A percentile compares a stretch with the other conserved stretches of the same genome.
phyloP scores from a whole-genome alignment of 2,329 filamentous ascomycete genomes.

The Trichophyton mentagrophytes region DNA sequence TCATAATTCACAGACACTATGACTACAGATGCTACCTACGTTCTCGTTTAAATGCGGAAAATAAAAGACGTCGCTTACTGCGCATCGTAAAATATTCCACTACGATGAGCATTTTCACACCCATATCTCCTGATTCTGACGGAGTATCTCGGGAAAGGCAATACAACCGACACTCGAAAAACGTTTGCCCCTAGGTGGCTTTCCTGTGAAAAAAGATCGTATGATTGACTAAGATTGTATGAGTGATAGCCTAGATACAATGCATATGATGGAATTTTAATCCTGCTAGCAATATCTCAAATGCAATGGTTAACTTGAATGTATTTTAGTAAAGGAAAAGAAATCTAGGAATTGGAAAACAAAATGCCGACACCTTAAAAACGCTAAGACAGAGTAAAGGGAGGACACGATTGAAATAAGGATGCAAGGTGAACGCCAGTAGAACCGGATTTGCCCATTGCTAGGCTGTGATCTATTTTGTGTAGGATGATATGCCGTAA shows the following conservation, averaged over 20 bases:
- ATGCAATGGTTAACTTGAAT: not conserved
- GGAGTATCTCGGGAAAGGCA: not conserved
- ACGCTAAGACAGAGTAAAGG: not conserved
- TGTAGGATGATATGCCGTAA: not conserved
- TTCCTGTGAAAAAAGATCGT: not conserved
- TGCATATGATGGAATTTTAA: not conserved
- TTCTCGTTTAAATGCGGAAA: not conserved
- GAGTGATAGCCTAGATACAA: not conserved
- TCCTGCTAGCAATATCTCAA: not conserved
- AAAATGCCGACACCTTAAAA: not conserved
- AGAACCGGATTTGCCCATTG: not conserved
- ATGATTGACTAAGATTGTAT: not conserved
- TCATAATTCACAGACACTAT: not conserved
- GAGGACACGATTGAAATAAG: not conserved
- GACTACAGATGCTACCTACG: not conserved
- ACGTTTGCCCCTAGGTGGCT: not conserved
- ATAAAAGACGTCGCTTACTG: not conserved
- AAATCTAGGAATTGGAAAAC: not conserved
- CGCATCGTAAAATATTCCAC: not conserved
- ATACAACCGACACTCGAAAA: not conserved
- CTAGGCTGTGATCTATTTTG: not conserved
- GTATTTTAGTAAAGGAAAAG: not conserved
- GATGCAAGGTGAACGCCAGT: not conserved
- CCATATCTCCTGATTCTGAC: conserved; percentile 1
- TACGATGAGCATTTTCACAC: not conserved